Conservation (phyloP, 106 monocot genomes). For the Acorus gramineus region DNA sequence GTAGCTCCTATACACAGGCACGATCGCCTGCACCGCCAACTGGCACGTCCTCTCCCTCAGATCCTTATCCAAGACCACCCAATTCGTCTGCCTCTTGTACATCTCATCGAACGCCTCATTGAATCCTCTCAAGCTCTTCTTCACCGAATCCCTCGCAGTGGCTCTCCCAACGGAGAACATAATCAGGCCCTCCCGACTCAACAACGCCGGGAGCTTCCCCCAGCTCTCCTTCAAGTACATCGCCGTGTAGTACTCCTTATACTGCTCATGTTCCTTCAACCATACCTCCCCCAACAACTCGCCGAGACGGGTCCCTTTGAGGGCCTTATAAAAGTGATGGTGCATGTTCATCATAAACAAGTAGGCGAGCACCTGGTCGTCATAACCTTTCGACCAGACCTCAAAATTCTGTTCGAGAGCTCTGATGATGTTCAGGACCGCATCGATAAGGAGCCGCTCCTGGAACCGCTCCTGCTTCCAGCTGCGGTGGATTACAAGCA, state of each 20-base stretch:
- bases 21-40: slow-evolving; percentile 38
- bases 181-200: slow-evolving; percentile 75
- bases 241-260: slow-evolving; percentile 57
- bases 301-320: slow-evolving; percentile 61
- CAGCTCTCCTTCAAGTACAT: slow-evolving; percentile 66
- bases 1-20: slow-evolving; percentile 72
- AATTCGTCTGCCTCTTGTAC: slow-evolving; percentile 60
- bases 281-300: slow-evolving; percentile 55
- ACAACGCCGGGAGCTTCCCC: slow-evolving; percentile 51
- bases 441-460: slow-evolving; percentile 46
- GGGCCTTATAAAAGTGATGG: slow-evolving; percentile 69
- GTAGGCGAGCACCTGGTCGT: slow-evolving; percentile 37
- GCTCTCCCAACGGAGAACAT: slow-evolving; percentile 82
- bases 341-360: slow-evolving; percentile 87
- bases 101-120: slow-evolving; percentile 73
- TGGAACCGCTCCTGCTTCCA: slow-evolving; percentile 73
- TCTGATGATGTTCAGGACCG: slow-evolving; percentile 52
- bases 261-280: slow-evolving; percentile 73
- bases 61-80: slow-evolving; percentile 75
- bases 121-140: slow-evolving; percentile 65
- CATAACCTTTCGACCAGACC: slow-evolving; percentile 62
- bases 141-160: slow-evolving; percentile 71
- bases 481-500: slow-evolving; percentile 55
- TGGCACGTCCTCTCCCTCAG: slow-evolving; percentile 67
- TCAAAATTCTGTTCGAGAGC: slow-evolving; percentile 76